phyloP scores from a whole-genome alignment of 2,329 filamentous ascomycete genomes.

The Aspergillus cejpii region DNA sequence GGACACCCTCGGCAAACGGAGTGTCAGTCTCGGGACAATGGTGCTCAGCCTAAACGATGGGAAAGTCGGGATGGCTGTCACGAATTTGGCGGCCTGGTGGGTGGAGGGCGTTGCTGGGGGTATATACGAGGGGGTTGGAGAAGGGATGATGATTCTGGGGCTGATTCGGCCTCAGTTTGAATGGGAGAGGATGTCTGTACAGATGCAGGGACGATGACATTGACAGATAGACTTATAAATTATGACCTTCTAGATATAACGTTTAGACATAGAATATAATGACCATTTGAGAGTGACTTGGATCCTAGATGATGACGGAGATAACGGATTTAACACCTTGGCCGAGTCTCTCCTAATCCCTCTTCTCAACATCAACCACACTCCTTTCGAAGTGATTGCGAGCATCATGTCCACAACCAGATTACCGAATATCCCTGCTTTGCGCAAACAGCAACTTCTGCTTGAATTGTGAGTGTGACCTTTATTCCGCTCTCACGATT shows the following conservation, averaged over 20 bases:
- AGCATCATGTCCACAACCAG: conserved; percentile 31
- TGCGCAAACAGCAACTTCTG: conserved; percentile 69
- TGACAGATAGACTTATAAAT: neutral
- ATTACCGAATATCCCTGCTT: conserved; percentile 42
- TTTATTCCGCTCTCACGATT: neutral
- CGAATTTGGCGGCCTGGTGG: conserved; percentile 54
- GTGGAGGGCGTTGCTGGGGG: conserved; percentile 60
- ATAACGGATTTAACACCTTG: conserved; percentile 10
- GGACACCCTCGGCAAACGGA: conserved; percentile 48
- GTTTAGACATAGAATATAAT: neutral
- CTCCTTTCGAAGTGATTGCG: neutral
- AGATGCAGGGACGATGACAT: neutral
- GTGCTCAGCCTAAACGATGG: conserved; percentile 59
- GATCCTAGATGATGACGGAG: conserved; percentile 6
- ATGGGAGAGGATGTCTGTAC: neutral
- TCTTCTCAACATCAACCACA: neutral
- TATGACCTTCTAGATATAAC: neutral
- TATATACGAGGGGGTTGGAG: conserved; percentile 56
- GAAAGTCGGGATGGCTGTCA: conserved; percentile 53
- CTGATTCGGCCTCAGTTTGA: conserved; percentile 17
- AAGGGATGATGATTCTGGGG: conserved; percentile 48
- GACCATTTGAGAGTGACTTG: too few species aligned
- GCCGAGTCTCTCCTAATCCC: neutral
- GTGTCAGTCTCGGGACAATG: conserved; percentile 48
- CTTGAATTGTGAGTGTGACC: conserved; percentile 68